Conservation (phyloP, 1,139 yeast species). For the Eremothecium gossypii region DNA sequence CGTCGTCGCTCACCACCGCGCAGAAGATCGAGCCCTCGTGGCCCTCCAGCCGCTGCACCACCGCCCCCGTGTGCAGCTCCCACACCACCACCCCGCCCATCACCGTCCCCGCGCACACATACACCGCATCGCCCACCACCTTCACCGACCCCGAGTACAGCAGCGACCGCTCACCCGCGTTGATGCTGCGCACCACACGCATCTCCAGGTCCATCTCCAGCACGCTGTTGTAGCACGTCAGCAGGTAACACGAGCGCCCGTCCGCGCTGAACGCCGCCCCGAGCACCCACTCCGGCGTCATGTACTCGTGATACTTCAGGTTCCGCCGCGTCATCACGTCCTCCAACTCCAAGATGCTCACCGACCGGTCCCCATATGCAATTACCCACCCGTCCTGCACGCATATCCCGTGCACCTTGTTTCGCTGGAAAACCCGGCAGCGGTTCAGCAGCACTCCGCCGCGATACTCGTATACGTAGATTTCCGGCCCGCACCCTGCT, state of each 20-base stretch:
- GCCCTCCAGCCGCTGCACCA: conserved; percentile 49
- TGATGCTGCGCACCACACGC: conserved; percentile 33
- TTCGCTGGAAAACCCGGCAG: conserved; percentile 49
- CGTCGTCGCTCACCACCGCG: conserved; percentile 52
- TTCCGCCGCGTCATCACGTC: conserved; percentile 23
- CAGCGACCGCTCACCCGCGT: conserved; percentile 60
- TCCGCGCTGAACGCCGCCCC: conserved; percentile 43
- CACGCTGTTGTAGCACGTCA: conserved; percentile 78
- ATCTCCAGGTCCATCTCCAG: conserved; percentile 16
- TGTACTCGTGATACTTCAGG: conserved; percentile 35
- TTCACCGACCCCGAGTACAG: conserved; percentile 77
- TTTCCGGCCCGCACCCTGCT: conserved; percentile 69
- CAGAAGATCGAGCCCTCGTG: conserved; percentile 93
- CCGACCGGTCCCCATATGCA: conserved; percentile 65
- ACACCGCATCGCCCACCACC: conserved; percentile 37
- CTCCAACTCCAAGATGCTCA: conserved; percentile 36
- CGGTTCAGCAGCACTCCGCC: conserved; percentile 34
- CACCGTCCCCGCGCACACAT: conserved; percentile 84
- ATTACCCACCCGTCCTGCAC: conserved; percentile 34
- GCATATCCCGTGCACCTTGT: conserved; percentile 71
- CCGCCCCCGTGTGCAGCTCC: conserved; percentile 42
- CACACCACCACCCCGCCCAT: conserved; percentile 80
- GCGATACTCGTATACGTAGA: conserved; percentile 45
- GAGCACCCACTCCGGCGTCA: conserved; percentile 71
- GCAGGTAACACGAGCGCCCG: conserved; percentile 36